These are phyloP conservation scores for Calophaca sinica DNA, from an alignment of 306 rosid genomes.

Conservation along the genomic window DNA sequence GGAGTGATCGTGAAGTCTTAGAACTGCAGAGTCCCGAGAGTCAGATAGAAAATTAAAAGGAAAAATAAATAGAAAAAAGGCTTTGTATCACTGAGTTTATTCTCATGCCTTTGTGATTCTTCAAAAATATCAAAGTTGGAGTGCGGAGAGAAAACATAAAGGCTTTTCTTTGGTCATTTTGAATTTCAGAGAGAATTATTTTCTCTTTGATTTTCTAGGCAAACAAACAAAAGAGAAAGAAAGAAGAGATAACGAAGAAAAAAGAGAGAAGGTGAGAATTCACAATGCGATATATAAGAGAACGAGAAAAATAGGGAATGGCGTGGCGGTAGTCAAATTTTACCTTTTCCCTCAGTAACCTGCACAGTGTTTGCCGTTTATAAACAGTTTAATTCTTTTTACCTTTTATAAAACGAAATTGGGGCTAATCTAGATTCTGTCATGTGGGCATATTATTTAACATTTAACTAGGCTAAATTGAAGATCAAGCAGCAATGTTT, in stretches of 20 bases:
- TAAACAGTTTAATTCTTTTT: constrained; percentile 49
- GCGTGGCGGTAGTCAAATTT: constrained; percentile 45
- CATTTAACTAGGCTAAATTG: background rate
- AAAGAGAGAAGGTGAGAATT: constrained; percentile 38
- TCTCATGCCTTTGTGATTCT: constrained; percentile 32
- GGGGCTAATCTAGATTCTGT: constrained; percentile 42
- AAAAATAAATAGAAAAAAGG: constrained; percentile 22
- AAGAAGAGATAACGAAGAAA: constrained; percentile 34
- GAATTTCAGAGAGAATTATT: constrained; percentile 34
- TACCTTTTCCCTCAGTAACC: constrained; percentile 56
- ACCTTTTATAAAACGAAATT: constrained; percentile 41
- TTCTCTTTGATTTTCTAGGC: constrained; percentile 50
- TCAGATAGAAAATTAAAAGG: background rate
- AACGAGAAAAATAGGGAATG: constrained; percentile 38
- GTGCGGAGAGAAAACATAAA: constrained; percentile 53
- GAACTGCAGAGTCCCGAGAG: constrained; percentile 45
- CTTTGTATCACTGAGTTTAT: constrained; percentile 13
- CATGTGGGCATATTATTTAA: background rate
- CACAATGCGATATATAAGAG: constrained; percentile 45
- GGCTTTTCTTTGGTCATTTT: constrained; percentile 14
- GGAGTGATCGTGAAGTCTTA: constrained; percentile 64
- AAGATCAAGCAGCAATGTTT: constrained; percentile 18
- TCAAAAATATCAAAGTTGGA: constrained; percentile 48
- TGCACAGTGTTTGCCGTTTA: constrained; percentile 51
- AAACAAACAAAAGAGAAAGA: constrained; percentile 48